These are phyloP conservation scores for Citrus sinensis DNA, from an alignment of 345 rosid genomes.

Conservation along the genomic window DVS_A1.0 CM039162.1:27772501-27773000, in stretches of 20 bases:
- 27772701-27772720: background rate
- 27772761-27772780: background rate
- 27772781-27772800: background rate
- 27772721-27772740: background rate
- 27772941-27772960: background rate
- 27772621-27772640: background rate
- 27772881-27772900: conserved; percentile 8
- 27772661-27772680: background rate
- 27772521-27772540: background rate
- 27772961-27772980: background rate
- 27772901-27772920: background rate
- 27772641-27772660: background rate
- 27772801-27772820: background rate
- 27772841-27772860: background rate
- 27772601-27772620: background rate
- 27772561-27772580: background rate
- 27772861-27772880: background rate
- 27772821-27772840: background rate
- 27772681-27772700: background rate
- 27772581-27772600: background rate
- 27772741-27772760: background rate
- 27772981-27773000: background rate
- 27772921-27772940: background rate
- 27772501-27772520: background rate
- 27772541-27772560: background rate